Percentiles rank a stretch among this genome's conserved stretches.
These are phyloP conservation scores for Pulveroboletus sp. DNA, from an alignment of 768 basidiomycete genomes.

Conservation along the genomic window DNA sequence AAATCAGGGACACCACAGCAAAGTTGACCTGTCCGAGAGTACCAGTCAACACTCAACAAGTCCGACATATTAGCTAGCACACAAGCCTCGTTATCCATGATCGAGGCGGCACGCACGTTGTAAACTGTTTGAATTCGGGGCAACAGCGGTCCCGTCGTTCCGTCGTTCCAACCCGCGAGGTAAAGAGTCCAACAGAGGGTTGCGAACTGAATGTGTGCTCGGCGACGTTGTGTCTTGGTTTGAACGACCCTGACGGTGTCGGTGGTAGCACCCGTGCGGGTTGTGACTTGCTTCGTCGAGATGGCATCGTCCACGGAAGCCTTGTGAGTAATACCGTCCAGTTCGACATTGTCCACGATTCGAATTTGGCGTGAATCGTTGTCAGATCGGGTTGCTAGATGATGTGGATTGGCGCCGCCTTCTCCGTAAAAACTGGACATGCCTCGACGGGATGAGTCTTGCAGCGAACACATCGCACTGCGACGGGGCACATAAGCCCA, in stretches of 20 bases:
- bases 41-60: not conserved
- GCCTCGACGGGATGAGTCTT: not conserved
- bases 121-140: constrained; percentile 38
- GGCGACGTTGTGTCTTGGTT: constrained; percentile 21
- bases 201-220: constrained; percentile 29
- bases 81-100: not conserved
- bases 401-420: constrained; percentile 5
- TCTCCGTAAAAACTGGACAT: constrained; percentile 12
- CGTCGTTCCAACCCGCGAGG: constrained; percentile 39
- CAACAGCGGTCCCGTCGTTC: constrained; percentile 35
- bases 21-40: constrained; percentile 33
- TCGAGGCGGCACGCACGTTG: constrained; percentile 21
- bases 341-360: constrained; percentile 2
- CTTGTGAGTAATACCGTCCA: constrained; percentile 5
- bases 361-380: not conserved
- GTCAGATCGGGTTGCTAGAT: not conserved
- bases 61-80: not conserved
- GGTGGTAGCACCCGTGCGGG: not conserved
- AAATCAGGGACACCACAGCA: constrained; percentile 40
- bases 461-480: no score
- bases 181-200: constrained; percentile 35
- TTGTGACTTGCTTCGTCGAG: not conserved
- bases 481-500: no score
- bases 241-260: not conserved
- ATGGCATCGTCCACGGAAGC: not conserved